Evolutionary conservation across 352 stramenopile species (phyloP), one percentile per base, ranked within the genome.

Genomic region (Peronospora farinosa): DNA sequence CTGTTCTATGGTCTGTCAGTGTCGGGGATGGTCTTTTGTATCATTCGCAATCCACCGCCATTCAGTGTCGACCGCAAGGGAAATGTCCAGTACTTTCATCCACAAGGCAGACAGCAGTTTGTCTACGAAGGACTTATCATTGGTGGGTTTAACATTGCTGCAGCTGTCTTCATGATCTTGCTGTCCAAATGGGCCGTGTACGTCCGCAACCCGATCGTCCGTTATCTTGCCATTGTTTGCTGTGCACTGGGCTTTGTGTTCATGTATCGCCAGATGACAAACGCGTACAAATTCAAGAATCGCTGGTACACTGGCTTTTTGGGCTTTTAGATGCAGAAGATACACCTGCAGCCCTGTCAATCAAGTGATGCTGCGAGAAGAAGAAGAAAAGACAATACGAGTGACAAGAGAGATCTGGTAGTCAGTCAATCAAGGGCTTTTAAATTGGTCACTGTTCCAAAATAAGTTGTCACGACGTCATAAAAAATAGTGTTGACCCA

Each of bases 21-120:
- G 12, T 93, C 83, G 5, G 83, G 83, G 13, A 93, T 93, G 83
- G 83, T 93, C 5, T 93, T 88, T 69, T 93, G 83, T 58, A 93
- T 93, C 72, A 92, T 93, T 53, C 83, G 83, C 52, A 82, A 93
- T 60, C 83, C 83, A 27, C 74, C 80, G 36, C 59, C 77, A 25
- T 93, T 86, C 63, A 45, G 64, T 19, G 69, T 69, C 28, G 75
- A 90, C 52, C 78, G 79, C 51, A 84, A 80, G 40, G 83, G 81
- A 57, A 86, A 87, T 54, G 83, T 90, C 65, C 86, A 86, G 64
- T 88, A 83, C 59, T 92, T 93, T 69, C 78, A 92, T 61, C 78
- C 78, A n/a, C 72, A 80, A 27, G 81, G 83, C 5, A 75, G 83
- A 21, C 74, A 83, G 62, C 83, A 93, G 59, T 93, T 83, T 46